Evolutionary conservation across 2,329 filamentous ascomycete species (phyloP).

Genomic region (Trichoderma polysporum): DNA sequence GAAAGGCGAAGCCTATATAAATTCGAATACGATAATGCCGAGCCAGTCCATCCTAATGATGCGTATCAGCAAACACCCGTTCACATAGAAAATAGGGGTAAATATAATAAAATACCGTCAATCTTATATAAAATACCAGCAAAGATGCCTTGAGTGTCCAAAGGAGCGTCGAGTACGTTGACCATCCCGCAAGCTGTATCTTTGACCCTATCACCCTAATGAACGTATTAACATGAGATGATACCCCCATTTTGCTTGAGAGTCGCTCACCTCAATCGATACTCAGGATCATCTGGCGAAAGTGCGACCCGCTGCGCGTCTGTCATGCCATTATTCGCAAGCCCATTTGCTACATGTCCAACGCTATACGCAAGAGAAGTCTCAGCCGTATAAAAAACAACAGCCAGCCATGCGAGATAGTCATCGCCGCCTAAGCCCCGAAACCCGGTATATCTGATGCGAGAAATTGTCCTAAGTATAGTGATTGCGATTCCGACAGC

Average conservation of each 20-base stretch:
- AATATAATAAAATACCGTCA: slow-evolving; percentile 39
- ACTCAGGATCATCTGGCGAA: slow-evolving; percentile 46
- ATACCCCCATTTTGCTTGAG: background rate
- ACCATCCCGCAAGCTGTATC: slow-evolving; percentile 56
- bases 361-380: slow-evolving; percentile 52
- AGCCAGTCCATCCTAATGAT: slow-evolving; percentile 7
- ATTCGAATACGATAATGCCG: slow-evolving; percentile 43
- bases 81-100: background rate
- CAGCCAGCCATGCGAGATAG: slow-evolving; percentile 56
- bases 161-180: slow-evolving; percentile 52
- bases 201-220: slow-evolving; percentile 54
- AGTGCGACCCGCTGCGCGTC: slow-evolving; percentile 47
- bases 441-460: slow-evolving; percentile 49
- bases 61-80: background rate
- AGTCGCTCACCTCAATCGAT: slow-evolving; percentile 35
- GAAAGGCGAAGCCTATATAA: slow-evolving; percentile 49
- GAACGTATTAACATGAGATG: background rate
- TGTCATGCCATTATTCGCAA: slow-evolving; percentile 60
- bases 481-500: slow-evolving; percentile 51
- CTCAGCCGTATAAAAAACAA: slow-evolving; percentile 53
- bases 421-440: slow-evolving; percentile 57
- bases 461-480: slow-evolving; percentile 48
- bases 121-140: slow-evolving; percentile 55
- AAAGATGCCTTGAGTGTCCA: slow-evolving; percentile 58
- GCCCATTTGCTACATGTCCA: slow-evolving; percentile 47